Evolutionary conservation across 116 monocot genomes (phyloP).

Genomic region (Papilionanthe hybrid): DNA sequence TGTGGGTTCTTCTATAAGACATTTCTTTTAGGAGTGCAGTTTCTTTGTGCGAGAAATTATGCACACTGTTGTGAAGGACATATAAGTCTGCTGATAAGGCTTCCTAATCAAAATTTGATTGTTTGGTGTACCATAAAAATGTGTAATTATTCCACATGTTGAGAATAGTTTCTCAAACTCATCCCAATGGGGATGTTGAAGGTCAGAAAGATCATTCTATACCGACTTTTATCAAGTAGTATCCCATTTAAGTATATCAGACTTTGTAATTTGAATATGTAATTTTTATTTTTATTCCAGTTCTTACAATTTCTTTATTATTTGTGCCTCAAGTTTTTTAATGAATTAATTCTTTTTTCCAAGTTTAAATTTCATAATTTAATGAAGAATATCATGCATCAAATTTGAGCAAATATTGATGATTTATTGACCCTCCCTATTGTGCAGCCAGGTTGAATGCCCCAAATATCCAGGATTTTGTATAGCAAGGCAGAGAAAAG

Average conservation of each 20-base stretch:
- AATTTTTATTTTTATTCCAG: background rate
- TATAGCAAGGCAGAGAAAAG: constrained; percentile 79
- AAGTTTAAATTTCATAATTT: background rate
- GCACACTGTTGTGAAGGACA: no score
- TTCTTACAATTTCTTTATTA: background rate
- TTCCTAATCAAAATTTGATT: no score
- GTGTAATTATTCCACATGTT: no score
- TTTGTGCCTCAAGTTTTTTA: background rate
- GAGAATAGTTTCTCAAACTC: no score
- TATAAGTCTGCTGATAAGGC: no score
- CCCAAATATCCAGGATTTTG: constrained; percentile 94
- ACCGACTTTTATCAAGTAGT: no score
- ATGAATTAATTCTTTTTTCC: background rate
- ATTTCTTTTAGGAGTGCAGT: no score
- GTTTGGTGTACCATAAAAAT: no score
- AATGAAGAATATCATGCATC: background rate
- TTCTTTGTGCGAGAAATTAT: no score
- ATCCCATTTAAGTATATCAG: background rate
- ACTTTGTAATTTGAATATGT: background rate
- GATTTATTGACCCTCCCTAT: background rate
- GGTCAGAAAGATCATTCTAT: no score
- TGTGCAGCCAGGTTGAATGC: constrained; percentile 64
- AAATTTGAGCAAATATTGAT: background rate
- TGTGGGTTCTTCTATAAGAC: no score
- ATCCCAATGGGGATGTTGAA: no score